These are phyloP conservation scores for Gracilaria gracilis DNA, from an alignment of 23 red algal genomes.

Conservation along the genomic window DNA sequence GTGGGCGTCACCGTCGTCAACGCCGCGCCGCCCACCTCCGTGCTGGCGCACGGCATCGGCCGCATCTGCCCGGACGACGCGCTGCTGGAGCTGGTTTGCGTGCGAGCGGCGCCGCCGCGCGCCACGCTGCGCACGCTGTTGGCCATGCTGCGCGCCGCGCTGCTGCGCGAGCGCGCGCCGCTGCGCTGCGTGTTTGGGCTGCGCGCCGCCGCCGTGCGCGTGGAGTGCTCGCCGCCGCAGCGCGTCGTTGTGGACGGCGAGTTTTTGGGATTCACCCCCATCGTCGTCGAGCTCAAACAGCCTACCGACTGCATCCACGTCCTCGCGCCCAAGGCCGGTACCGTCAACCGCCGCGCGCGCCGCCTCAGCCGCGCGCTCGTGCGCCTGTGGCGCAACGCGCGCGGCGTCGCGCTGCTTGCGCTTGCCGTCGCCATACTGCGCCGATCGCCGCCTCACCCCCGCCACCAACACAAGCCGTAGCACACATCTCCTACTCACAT, in stretches of 20 bases:
- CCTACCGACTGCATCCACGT: slow-evolving; percentile 45
- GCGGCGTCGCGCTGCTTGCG: slow-evolving; percentile 47
- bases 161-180: slow-evolving; percentile 35
- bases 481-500: too few species aligned
- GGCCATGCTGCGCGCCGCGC: slow-evolving; percentile 46
- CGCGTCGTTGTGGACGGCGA: slow-evolving; percentile 77
- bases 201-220: slow-evolving; percentile 48
- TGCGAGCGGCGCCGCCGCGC: not conserved
- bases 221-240: slow-evolving; percentile 74
- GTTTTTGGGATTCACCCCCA: slow-evolving; percentile 25
- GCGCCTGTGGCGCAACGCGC: slow-evolving; percentile 60
- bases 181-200: slow-evolving; percentile 41
- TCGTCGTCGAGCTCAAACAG: slow-evolving; percentile 23
- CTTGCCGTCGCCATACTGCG: slow-evolving; percentile 40
- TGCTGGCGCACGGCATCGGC: slow-evolving; percentile 73
- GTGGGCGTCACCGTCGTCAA: slow-evolving; percentile 74
- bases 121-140: slow-evolving; percentile 61
- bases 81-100: slow-evolving; percentile 64
- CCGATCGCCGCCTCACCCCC: not conserved
- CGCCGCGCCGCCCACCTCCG: slow-evolving; percentile 63
- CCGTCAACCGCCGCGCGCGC: slow-evolving; percentile 40
- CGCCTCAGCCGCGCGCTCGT: slow-evolving; percentile 50
- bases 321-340: slow-evolving; percentile 59
- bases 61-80: slow-evolving; percentile 60
- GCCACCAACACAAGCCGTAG: too few species aligned